These are phyloP conservation scores for Hypoxylon crocopeplum DNA, from an alignment of 495 filamentous ascomycete genomes.

Conservation along the genomic window DNA sequence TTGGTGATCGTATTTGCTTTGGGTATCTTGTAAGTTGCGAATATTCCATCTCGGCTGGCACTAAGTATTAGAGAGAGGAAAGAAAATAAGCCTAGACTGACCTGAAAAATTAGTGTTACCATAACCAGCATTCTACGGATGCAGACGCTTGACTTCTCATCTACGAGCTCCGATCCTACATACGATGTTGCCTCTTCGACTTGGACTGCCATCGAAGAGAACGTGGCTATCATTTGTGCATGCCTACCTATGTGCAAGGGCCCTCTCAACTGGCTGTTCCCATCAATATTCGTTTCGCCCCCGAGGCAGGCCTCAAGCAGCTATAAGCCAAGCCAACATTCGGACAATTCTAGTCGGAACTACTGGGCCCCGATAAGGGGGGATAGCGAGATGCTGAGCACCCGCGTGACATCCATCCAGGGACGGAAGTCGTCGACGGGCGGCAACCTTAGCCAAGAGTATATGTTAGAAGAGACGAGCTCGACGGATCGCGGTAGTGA, in stretches of 20 bases:
- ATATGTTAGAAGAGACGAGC: constrained; percentile 22
- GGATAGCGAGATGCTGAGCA: constrained; percentile 29
- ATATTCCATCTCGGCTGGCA: too few species aligned
- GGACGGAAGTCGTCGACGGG: neutral
- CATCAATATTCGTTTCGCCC: constrained; percentile 20
- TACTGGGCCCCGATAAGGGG: constrained; percentile 25
- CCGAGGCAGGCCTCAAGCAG: constrained; percentile 11
- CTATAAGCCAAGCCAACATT: constrained; percentile 16
- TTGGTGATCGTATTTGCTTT: constrained; percentile 62
- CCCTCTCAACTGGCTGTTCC: constrained; percentile 31
- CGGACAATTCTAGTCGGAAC: constrained; percentile 19
- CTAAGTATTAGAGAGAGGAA: neutral
- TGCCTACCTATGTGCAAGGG: constrained; percentile 50
- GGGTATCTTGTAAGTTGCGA: constrained; percentile 53
- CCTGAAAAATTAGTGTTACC: constrained; percentile 29
- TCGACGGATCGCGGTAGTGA: constrained; percentile 15
- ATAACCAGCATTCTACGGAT: constrained; percentile 41
- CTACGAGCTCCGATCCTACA: constrained; percentile 37
- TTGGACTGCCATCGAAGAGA: constrained; percentile 56
- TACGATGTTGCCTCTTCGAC: constrained; percentile 48
- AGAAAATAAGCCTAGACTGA: constrained; percentile 4
- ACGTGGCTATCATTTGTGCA: constrained; percentile 56
- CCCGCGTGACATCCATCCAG: constrained; percentile 31
- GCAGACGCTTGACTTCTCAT: constrained; percentile 38
- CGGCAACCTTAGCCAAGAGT: constrained; percentile 21